Evolutionary conservation across 176 grass and related monocot genomes (phyloP).

Genomic region (Secale cereale): DNA sequence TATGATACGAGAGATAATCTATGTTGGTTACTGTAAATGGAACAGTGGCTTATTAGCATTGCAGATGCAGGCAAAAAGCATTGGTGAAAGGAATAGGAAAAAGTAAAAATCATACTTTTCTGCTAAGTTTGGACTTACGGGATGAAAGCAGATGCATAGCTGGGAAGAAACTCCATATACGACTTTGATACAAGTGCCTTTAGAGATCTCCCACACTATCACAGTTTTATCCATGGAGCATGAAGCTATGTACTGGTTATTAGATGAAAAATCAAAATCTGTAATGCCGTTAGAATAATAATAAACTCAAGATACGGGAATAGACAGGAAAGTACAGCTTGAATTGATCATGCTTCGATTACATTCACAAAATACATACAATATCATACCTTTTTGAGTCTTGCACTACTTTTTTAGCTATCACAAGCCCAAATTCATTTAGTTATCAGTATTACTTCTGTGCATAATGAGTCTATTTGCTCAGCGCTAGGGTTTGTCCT

Average conservation of each 20-base stretch:
- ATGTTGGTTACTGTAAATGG: neutral
- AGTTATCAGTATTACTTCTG: neutral
- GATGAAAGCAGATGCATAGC: conserved; percentile 94
- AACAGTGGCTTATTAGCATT: conserved; percentile 14
- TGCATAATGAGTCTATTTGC: neutral
- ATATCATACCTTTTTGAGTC: neutral
- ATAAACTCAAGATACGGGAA: conserved; percentile 23
- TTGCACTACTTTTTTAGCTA: neutral
- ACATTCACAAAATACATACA: conserved; percentile 11
- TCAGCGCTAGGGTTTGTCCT: neutral
- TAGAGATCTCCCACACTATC: conserved; percentile 86
- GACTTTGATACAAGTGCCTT: conserved; percentile 89
- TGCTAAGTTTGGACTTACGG: conserved; percentile 45
- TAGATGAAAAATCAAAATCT: conserved; percentile 99
- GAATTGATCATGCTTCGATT: neutral
- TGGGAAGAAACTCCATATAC: conserved; percentile 97
- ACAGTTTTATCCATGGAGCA: conserved; percentile 98
- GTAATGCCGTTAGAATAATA: conserved; percentile 71
- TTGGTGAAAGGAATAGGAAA: neutral
- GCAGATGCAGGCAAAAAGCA: neutral
- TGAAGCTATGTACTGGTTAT: conserved; percentile 99
- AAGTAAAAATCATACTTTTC: neutral
- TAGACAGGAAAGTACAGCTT: neutral
- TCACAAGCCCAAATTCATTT: neutral
- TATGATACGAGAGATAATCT: neutral